Base-by-base conservation (phyloP, 1,284 basidiomycete genomes). In the Sporisorium graminicola region DNA sequence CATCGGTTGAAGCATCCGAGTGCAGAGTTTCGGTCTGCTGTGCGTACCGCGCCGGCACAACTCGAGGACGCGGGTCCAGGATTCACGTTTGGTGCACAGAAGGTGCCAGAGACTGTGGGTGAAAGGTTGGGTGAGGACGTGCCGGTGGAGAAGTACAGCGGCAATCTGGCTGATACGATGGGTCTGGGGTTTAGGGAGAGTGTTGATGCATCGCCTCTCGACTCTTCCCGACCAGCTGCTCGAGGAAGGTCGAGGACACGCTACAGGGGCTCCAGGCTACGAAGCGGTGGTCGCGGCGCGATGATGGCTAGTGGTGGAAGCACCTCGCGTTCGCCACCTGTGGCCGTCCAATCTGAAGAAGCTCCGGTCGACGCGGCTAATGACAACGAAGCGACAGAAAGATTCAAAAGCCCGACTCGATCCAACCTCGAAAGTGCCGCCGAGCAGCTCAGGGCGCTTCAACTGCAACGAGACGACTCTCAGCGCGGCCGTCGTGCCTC, bases 141-240 rank as follows among this genome's bases (percentile, higher is more conserved):
- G n/a, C 51, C 56, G 20, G 57, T 51, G 26, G 57, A 55, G 18
- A 59, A 10, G 26, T 22, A 51, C 7, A 20, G 13, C 35, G 60
- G 35, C 5, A 33, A 56, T n/a, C 8, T 55, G 7, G 24, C 18
- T 20, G 40, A 35, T 20, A 7, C 18, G 42, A 22, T 7, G n/a
- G n/a, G 14, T 24, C 9, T 9, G 26, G 29, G 16, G 5, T 24
- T 27, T 8, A 20, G 2, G 18, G n/a, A n/a, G n/a, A n/a, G n/a
- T n/a, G n/a, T n/a, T n/a, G n/a, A n/a, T n/a, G n/a, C n/a, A n/a
- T n/a, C n/a, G n/a, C n/a, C n/a, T n/a, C n/a, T n/a, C n/a, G n/a
- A n/a, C n/a, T n/a, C n/a, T n/a, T n/a, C n/a, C n/a, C n/a, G n/a
- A n/a, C n/a, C n/a, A n/a, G n/a, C n/a, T n/a, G n/a, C n/a, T n/a